Percentiles rank a stretch among this genome's conserved stretches.
These are phyloP conservation scores for Xylaria curta DNA, from an alignment of 495 filamentous ascomycete genomes.

Conservation along the genomic window DNA sequence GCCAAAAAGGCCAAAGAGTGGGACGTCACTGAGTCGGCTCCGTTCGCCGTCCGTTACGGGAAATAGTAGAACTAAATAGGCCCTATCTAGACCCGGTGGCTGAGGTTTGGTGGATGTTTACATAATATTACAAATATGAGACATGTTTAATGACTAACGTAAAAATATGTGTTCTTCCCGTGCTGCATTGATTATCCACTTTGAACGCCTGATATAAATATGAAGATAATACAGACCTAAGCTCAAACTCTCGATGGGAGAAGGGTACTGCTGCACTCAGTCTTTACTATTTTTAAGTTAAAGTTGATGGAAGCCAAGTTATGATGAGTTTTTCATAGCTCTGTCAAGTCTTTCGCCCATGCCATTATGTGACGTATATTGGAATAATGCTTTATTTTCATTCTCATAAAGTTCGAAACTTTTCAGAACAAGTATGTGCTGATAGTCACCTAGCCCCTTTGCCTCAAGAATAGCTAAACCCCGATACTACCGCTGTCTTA, in stretches of 20 bases:
- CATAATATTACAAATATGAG: conserved; percentile 17
- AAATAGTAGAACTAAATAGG: neutral
- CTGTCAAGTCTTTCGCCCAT: neutral
- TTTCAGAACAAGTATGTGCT: too few species aligned
- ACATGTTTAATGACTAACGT: conserved; percentile 18
- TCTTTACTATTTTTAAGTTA: neutral
- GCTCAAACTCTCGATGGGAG: neutral
- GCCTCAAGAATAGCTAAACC: neutral
- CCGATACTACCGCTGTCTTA: neutral
- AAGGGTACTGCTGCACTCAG: neutral
- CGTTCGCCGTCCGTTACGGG: conserved; percentile 42
- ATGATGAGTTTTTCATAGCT: neutral
- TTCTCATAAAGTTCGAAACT: too few species aligned
- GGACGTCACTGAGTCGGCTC: conserved; percentile 44
- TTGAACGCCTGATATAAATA: neutral
- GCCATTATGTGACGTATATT: too few species aligned
- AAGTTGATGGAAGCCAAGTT: neutral
- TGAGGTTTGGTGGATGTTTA: neutral
- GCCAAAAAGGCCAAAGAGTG: conserved; percentile 41
- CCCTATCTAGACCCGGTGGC: neutral
- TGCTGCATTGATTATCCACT: neutral
- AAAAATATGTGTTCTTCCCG: neutral
- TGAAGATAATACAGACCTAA: neutral
- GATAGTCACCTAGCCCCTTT: too few species aligned
- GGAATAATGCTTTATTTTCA: too few species aligned